These are phyloP conservation scores for Rhododendron mucronatum DNA, from an alignment of 148 eudicot genomes.

Conservation along the genomic window DNA sequence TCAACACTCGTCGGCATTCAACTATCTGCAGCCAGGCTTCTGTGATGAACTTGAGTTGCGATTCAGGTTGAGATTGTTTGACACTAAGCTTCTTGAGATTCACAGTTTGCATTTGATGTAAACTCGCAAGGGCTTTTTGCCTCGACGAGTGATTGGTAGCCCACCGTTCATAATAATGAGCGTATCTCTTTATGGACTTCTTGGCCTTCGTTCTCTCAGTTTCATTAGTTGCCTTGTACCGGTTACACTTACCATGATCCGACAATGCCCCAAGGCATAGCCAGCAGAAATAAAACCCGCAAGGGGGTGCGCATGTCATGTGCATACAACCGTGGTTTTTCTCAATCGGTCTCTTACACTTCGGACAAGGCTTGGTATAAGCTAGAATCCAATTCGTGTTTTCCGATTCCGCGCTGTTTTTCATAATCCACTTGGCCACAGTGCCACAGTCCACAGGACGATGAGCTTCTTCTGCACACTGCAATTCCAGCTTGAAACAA, in stretches of 20 bases:
- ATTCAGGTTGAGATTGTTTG: constrained; percentile 53
- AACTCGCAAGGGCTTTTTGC: constrained; percentile 34
- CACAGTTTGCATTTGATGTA: constrained; percentile 55
- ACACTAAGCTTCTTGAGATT: constrained; percentile 53
- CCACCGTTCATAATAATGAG: constrained; percentile 58
- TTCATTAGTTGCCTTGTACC: constrained; percentile 14
- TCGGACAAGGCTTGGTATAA: constrained; percentile 53
- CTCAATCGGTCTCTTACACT: constrained; percentile 37
- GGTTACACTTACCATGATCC: constrained; percentile 31
- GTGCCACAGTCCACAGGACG: constrained; percentile 65
- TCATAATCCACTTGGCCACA: constrained; percentile 47
- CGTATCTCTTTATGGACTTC: constrained; percentile 38
- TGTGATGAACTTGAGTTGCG: constrained; percentile 64
- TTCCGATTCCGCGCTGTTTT: constrained; percentile 41
- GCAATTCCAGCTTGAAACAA: too few species aligned
- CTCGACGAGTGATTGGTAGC: constrained; percentile 50
- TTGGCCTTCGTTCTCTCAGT: constrained; percentile 42
- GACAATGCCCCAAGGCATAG: constrained; percentile 61
- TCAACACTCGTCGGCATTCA: constrained; percentile 49
- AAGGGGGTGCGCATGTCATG: constrained; percentile 38
- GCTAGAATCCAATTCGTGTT: constrained; percentile 58
- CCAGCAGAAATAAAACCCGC: constrained; percentile 43
- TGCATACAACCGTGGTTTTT: constrained; percentile 30
- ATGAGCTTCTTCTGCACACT: constrained; percentile 60
- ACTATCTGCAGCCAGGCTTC: constrained; percentile 80